These are phyloP conservation scores for Xylaria venustula DNA, from an alignment of 495 filamentous ascomycete genomes.

Conservation along the genomic window DNA sequence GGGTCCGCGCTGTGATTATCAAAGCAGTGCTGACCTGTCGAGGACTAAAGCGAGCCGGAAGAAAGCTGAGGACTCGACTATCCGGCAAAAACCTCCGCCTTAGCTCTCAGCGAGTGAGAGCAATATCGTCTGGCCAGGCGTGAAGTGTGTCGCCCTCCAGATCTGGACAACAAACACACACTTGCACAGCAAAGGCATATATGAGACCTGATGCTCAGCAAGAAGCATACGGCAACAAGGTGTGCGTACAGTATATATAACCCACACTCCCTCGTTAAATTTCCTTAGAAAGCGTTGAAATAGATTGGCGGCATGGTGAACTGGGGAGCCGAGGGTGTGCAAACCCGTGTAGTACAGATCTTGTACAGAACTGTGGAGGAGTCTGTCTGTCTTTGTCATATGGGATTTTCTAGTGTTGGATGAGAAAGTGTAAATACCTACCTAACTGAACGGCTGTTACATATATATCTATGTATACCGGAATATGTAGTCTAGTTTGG, in stretches of 20 bases:
- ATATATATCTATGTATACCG: background rate
- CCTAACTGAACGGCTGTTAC: background rate
- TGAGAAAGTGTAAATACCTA: background rate
- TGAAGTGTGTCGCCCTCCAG: background rate
- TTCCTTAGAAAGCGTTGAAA: background rate
- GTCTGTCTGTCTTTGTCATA: background rate
- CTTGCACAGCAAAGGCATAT: background rate
- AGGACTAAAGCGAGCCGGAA: background rate
- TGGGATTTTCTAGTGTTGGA: too few relatives aligned
- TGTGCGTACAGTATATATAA: background rate
- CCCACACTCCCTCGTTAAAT: conserved; percentile 2
- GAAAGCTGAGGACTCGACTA: background rate
- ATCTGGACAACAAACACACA: background rate
- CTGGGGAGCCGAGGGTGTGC: background rate
- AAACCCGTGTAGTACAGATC: background rate
- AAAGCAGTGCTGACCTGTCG: background rate
- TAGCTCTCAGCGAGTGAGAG: background rate
- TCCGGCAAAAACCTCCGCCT: background rate
- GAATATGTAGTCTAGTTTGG: background rate
- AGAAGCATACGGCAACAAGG: background rate
- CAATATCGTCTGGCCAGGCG: background rate
- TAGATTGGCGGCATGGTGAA: background rate
- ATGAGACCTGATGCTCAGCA: background rate
- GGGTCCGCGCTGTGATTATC: background rate
- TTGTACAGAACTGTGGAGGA: conserved; percentile 3